Base-by-base conservation (phyloP, 257 asterid genomes). In the Solanum peruvianum region DNA sequence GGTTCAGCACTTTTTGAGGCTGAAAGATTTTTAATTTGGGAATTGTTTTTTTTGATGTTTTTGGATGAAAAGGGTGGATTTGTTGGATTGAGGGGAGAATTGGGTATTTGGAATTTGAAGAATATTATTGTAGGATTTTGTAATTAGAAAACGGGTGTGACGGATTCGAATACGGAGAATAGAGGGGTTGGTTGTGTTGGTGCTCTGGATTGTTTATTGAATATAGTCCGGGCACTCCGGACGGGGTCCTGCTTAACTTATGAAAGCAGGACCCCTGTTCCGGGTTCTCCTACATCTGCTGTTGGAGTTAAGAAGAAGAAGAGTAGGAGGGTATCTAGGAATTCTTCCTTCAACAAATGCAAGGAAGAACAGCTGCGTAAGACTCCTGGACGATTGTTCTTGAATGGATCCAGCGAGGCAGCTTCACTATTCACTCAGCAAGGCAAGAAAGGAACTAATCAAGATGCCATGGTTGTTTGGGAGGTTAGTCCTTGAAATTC, bases 381-480 rank as follows among this genome's bases (percentile, higher is more conserved):
- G 90, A 93, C 89, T 25, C 98, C 98, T 0, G 98, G 99, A 7
- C 92, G 98, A 33, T 89, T 94, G 93, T 94, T 96, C 89, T 87
- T 94, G 89, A 96, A 94, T 83, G 99, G 99, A 25, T 96, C 98
- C 9, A 94, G 91, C 77, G 95, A 94, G n/a, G 92, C 78, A 70
- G 98, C 98, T 56, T 90, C 98, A 18, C 93, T 96, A 37, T 96
- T 87, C 80, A 94, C 97, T 39, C 98, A 94, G 88, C 98, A 96
- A 86, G 99, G 98, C 86, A 96, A 84, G 94, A 96, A 96, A 91
- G 98, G 98, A 86, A 88, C 95, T 90, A 96, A 95, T 91, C 99
- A 96, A 89, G 99, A 96, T 90, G 99, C 99, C 78, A 93, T 96
- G 98, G 86, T 95, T 89, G 98, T 96, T 92, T 96, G 99, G 99